A percentile compares a stretch with the other conserved stretches of the same genome.
phyloP scores from a whole-genome alignment of 495 filamentous ascomycete species.

The Penicillium parvum region DNA sequence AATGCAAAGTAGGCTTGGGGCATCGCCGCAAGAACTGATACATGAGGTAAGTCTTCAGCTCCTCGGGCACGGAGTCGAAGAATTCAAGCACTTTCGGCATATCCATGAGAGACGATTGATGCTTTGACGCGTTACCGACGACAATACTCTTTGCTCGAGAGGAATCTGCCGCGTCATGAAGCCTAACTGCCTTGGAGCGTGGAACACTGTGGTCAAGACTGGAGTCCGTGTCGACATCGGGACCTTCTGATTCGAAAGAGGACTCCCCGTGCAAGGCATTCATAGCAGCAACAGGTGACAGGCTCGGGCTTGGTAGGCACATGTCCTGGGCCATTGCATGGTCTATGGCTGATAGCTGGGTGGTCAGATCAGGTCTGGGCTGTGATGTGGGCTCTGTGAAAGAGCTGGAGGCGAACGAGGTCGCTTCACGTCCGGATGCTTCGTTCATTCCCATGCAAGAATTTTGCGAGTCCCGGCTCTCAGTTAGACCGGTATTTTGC shows the following conservation, averaged over 20 bases:
- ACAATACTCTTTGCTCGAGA: slow-evolving; percentile 8
- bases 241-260: slow-evolving; percentile 43
- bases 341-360: slow-evolving; percentile 37
- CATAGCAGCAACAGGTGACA: slow-evolving; percentile 86
- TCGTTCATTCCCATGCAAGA: slow-evolving; percentile 4
- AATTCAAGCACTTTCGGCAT: slow-evolving; percentile 80
- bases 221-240: slow-evolving; percentile 44
- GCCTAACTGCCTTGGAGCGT: slow-evolving; percentile 19
- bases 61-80: slow-evolving; percentile 84
- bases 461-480: slow-evolving; percentile 10
- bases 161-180: slow-evolving; percentile 13
- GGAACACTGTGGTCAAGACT: slow-evolving; percentile 38
- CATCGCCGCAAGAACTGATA: slow-evolving; percentile 89
- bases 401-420: slow-evolving; percentile 19
- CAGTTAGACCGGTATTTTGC: slow-evolving; percentile 1
- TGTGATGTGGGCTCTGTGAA: slow-evolving; percentile 22
- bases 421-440: slow-evolving; percentile 12
- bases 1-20: slow-evolving; percentile 81
- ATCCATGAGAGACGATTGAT: slow-evolving; percentile 56
- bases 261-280: slow-evolving; percentile 51
- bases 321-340: slow-evolving; percentile 76
- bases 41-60: slow-evolving; percentile 91
- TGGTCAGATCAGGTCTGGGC: slow-evolving; percentile 20
- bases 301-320: slow-evolving; percentile 88
- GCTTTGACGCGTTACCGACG: slow-evolving; percentile 10